Base-by-base conservation (phyloP, 176 grass and related monocot species). In the Poa annua region DNA sequence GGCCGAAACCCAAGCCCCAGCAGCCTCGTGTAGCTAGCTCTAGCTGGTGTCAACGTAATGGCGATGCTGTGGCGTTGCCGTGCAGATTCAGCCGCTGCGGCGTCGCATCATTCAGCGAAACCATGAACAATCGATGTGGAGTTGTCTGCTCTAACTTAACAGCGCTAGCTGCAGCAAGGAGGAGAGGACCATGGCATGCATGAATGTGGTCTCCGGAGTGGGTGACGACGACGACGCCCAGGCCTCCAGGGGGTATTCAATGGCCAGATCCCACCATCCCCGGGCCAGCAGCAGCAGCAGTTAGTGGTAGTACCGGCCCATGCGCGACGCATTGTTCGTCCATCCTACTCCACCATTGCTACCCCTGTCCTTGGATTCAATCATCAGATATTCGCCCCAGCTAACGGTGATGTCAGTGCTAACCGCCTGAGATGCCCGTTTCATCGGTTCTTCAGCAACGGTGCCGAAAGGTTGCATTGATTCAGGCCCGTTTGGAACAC, bases 171-270 rank as follows among this genome's bases (percentile, higher is more conserved):
- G 29, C 25, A 29, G 60, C 60, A 29, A 4, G 11, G 9, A 2
- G 14, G 35, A n/a, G 15, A 64, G 68, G 81, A 80, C 69, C 76
- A 49, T 22, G 1, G 70, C 24, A 26, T 25, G 68, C 34, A 67
- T 90, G 8, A 86, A 86, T 90, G 84, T 84, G 88, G 88, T 90
- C 88, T 80, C 75, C 6, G 75, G 60, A 82, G 88, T 82, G 42
- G 84, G 84, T 90, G 60, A 83, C 80, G 84, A 80, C 83, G 68
- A 75, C 66, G 29, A 29, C 41, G 50, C 25, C 62, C 75, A 61
- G 79, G 53, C 47, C 47, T 15, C 13, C 48, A 50, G 48, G 36
- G 75, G 66, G 50, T 75, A 80, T 74, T 83, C 48, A 89, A 89
- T 78, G 64, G 64, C 47, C 55, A 7, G 13, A 72, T 72, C 42